A percentile compares a stretch with the other conserved stretches of the same genome.
These are phyloP conservation scores for Rhexocercosporidium sp. DNA, from an alignment of 2,329 filamentous ascomycete genomes.

Conservation along the genomic window DNA sequence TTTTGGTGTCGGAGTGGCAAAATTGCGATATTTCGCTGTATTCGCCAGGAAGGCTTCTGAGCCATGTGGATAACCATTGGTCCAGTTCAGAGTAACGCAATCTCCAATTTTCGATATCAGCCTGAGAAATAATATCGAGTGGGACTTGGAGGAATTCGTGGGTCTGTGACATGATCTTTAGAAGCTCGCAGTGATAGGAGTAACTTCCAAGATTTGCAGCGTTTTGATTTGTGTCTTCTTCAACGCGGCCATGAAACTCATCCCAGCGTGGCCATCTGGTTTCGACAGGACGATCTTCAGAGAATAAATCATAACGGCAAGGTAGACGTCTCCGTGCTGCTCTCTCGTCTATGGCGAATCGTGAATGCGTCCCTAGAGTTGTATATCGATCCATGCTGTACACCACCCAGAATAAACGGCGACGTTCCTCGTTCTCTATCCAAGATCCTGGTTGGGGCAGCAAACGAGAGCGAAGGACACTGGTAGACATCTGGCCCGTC, in stretches of 20 bases:
- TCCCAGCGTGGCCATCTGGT: constrained; percentile 13
- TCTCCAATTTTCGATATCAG: constrained; percentile 7
- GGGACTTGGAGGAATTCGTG: constrained; percentile 9
- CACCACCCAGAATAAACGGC: constrained; percentile 12
- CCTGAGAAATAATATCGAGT: background rate
- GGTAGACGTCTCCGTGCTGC: constrained; percentile 11
- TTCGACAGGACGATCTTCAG: constrained; percentile 6
- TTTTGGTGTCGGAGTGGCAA: constrained; percentile 16
- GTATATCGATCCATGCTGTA: constrained; percentile 13
- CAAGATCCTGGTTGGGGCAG: background rate
- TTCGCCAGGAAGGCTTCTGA: constrained; percentile 8
- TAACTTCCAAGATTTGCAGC: constrained; percentile 11
- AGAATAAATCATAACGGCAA: constrained; percentile 14
- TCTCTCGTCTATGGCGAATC: constrained; percentile 14
- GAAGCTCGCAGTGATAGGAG: constrained; percentile 15
- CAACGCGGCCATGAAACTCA: background rate
- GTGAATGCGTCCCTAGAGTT: constrained; percentile 7
- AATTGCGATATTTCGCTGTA: constrained; percentile 18
- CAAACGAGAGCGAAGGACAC: background rate
- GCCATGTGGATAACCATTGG: constrained; percentile 4
- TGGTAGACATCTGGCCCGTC: background rate
- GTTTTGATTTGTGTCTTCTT: constrained; percentile 12
- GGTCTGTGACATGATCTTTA: constrained; percentile 13
- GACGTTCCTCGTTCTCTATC: constrained; percentile 16
- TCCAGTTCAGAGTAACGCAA: constrained; percentile 1